Percentiles rank a stretch among this genome's conserved stretches.
Conservation (phyloP, 2,329 filamentous ascomycete genomes). For the Fusarium domesticum region DNA sequence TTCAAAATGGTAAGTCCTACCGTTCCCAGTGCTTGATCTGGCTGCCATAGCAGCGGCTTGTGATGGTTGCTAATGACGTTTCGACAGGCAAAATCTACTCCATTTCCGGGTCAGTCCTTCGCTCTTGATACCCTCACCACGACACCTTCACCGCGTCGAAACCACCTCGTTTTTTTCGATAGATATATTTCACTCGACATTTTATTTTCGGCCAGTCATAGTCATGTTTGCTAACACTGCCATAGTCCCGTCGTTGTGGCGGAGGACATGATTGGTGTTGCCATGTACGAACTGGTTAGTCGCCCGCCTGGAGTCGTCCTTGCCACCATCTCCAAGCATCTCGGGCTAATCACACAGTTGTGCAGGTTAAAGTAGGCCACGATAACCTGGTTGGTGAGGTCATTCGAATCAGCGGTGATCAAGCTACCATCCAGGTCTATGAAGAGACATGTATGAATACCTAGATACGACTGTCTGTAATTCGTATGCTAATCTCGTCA, state of each 20-base stretch:
- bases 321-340: slow-evolving; percentile 2
- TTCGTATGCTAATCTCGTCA: slow-evolving; percentile 15
- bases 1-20: slow-evolving; percentile 39
- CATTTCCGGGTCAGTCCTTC: slow-evolving; percentile 55
- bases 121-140: background rate
- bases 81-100: slow-evolving; percentile 58
- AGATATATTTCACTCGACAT: background rate
- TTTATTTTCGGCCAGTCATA: background rate
- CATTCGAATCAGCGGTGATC: slow-evolving; percentile 94
- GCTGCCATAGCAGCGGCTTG: slow-evolving; percentile 11
- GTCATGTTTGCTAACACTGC: slow-evolving; percentile 31
- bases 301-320: slow-evolving; percentile 6
- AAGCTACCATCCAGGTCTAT: slow-evolving; percentile 97
- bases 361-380: slow-evolving; percentile 83
- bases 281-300: slow-evolving; percentile 97
- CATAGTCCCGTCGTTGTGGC: slow-evolving; percentile 86
- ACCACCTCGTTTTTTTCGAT: background rate
- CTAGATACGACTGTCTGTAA: slow-evolving; percentile 3
- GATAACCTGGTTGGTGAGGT: slow-evolving; percentile 93
- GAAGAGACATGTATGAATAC: slow-evolving; percentile 81
- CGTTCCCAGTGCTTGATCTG: slow-evolving; percentile 1
- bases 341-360: slow-evolving; percentile 10
- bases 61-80: slow-evolving; percentile 25
- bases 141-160: slow-evolving; percentile 1
- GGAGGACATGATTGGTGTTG: slow-evolving; percentile 97